Evolutionary conservation across 345 rosid species (phyloP), one percentile per base, ranked within the genome.

Genomic region (Raphanus sativus): DNA sequence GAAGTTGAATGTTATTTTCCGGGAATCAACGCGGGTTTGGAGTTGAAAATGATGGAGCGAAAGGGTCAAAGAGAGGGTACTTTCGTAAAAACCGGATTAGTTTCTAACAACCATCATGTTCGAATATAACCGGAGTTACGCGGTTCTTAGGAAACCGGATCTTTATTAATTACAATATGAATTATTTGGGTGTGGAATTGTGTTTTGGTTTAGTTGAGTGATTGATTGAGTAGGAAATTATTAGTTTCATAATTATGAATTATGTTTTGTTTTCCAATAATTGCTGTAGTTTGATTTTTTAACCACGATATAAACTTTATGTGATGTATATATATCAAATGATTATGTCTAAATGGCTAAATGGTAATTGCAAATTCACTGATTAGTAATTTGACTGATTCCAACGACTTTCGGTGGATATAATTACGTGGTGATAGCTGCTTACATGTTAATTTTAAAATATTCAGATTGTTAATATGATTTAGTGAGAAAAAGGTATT

Each of bases 11-110:
- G 58, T 73, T 73, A 65, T 67, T 73, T 78, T 78, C 81, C 77
- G 70, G 81, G 81, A 61, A 73, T 73, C 74, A 78, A 78, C 81
- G 81, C 76, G 81, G 81, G 70, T 50, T 21, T 13, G 69, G n/a
- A 42, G 48, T 73, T 61, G 74, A 73, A 73, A 78, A 73, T 59
- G 73, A 78, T 78, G 77, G 74, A 74, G 67, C 8, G 50, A 58
- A 66, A 67, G 76, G 62, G 77, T 67, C 77, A 79, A 79, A 67
- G 62, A 36, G 55, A 71, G 68, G 81, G 74, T 1, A 78, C 1
- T 73, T 67, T 67, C 74, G 70, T 79, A 13, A 58, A 58, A 59
- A 42, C 17, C n/a, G 11, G 29, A 1, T 32, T 10, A 21, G 21
- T 28, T 55, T 29, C 2, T 63, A 11, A 8, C 26, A 6, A 50